Evolutionary conservation across 2,329 filamentous ascomycete species (phyloP).

Genomic region (Pseudovirgaria hyperparasitica): DNA sequence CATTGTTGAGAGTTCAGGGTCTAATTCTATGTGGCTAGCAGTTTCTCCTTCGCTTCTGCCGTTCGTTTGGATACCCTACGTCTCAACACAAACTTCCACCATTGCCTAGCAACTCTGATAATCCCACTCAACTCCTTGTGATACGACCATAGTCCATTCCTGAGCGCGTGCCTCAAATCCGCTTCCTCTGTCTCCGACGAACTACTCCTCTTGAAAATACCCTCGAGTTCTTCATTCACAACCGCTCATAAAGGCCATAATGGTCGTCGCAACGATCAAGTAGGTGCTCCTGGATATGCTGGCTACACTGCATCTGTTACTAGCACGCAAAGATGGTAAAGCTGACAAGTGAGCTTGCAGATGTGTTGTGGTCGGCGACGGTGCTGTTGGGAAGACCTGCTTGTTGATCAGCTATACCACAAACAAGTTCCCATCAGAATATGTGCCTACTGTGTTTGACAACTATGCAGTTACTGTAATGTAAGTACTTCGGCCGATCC

Average conservation of each 20-base stretch:
- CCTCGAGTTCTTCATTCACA: constrained; percentile 1
- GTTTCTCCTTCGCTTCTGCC: constrained; percentile 16
- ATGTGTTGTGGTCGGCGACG: constrained; percentile 97
- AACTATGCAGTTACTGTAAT: constrained; percentile 99
- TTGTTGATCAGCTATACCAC: constrained; percentile 98
- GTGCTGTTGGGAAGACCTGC: constrained; percentile 98
- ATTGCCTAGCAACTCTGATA: not conserved
- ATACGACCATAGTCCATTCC: constrained; percentile 7
- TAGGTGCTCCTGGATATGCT: constrained; percentile 11
- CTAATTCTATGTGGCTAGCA: constrained; percentile 7
- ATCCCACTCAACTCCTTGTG: constrained; percentile 9
- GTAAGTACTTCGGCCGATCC: no score
- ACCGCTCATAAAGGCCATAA: constrained; percentile 9
- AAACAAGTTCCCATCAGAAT: constrained; percentile 99
- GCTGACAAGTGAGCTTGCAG: constrained; percentile 34
- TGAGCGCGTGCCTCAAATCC: constrained; percentile 2
- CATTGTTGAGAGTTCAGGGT: not conserved
- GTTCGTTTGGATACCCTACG: constrained; percentile 22
- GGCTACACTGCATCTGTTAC: not conserved
- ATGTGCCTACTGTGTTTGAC: constrained; percentile 97
- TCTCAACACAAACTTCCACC: constrained; percentile 5
- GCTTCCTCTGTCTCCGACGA: constrained; percentile 10
- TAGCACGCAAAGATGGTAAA: not conserved
- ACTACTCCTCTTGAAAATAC: constrained; percentile 4
- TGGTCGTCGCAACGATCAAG: constrained; percentile 31